phyloP scores from a whole-genome alignment of 1,284 basidiomycete species.

The Cystobasidium slooffiae region DNA sequence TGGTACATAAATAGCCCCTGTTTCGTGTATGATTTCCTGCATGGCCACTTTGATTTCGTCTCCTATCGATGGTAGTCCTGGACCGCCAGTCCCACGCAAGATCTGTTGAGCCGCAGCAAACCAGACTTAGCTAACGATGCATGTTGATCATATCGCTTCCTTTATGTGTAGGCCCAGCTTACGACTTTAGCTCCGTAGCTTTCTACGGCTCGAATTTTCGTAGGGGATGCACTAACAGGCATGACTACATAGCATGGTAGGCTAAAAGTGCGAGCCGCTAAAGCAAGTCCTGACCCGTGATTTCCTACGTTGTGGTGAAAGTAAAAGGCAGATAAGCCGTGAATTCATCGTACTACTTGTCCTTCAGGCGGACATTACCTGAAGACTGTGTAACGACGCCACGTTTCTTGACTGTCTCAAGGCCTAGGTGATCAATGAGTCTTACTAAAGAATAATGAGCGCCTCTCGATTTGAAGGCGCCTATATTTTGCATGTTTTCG shows the following conservation, averaged over 20 bases:
- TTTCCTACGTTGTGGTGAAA: too few species aligned
- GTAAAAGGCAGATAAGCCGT: too few species aligned
- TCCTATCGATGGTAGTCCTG: too few species aligned
- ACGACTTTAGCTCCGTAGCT: slow-evolving; percentile 39
- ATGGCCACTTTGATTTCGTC: slow-evolving; percentile 36
- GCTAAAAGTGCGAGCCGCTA: slow-evolving; percentile 30
- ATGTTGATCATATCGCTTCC: too few species aligned
- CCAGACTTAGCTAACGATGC: too few species aligned
- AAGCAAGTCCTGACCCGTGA: slow-evolving; percentile 44
- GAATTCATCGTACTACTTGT: background rate
- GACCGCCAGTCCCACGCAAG: too few species aligned
- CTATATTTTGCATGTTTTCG: slow-evolving; percentile 42
- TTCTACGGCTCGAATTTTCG: slow-evolving; percentile 41
- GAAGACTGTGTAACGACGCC: slow-evolving; percentile 41
- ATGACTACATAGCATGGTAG: slow-evolving; percentile 45
- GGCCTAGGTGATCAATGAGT: slow-evolving; percentile 16
- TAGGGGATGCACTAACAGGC: slow-evolving; percentile 31
- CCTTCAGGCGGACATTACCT: background rate
- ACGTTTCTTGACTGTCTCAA: slow-evolving; percentile 11
- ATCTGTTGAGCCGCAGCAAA: slow-evolving; percentile 40
- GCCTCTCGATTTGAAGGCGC: slow-evolving; percentile 41
- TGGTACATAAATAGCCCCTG: slow-evolving; percentile 41
- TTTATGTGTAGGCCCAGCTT: too few species aligned
- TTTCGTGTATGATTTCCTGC: slow-evolving; percentile 26
- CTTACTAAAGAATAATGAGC: slow-evolving; percentile 24